A percentile compares a stretch with the other conserved stretches of the same genome.
These are phyloP conservation scores for Echeveria elegans DNA, from an alignment of 164 flowering plant genomes.

Conservation along the genomic window DNA sequence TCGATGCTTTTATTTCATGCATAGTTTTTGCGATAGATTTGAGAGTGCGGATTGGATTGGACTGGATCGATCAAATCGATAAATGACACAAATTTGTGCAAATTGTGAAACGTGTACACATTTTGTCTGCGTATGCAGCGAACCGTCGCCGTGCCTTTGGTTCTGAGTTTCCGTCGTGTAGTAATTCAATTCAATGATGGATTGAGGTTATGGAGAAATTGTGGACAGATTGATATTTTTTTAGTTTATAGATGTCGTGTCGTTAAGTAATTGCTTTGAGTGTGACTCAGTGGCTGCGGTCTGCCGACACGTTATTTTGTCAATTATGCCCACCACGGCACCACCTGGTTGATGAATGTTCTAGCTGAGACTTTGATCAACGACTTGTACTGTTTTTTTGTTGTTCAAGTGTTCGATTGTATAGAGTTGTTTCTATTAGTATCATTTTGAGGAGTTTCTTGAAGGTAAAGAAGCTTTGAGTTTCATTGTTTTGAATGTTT, in stretches of 20 bases:
- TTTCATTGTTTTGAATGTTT: neutral
- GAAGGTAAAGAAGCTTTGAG: neutral
- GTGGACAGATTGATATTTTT: neutral
- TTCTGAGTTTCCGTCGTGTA: neutral
- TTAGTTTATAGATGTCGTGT: neutral
- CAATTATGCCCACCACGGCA: neutral
- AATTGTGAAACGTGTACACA: neutral
- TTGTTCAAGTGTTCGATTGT: neutral
- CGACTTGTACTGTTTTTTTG: neutral
- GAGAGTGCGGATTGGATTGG: neutral
- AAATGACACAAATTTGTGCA: neutral
- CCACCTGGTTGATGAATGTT: neutral
- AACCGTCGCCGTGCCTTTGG: neutral
- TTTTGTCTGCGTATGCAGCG: neutral
- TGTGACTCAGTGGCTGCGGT: neutral
- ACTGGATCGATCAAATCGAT: neutral
- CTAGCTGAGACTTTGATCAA: neutral
- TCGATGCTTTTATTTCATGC: neutral
- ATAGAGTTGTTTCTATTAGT: neutral
- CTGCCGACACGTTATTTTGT: neutral
- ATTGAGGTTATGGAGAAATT: neutral
- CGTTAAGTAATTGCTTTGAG: slow-evolving; percentile 1
- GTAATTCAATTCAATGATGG: neutral
- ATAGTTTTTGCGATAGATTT: neutral
- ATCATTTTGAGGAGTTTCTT: neutral